Conservation (phyloP, 805 yeast species). For the Hanseniaspora lachancei region DNA sequence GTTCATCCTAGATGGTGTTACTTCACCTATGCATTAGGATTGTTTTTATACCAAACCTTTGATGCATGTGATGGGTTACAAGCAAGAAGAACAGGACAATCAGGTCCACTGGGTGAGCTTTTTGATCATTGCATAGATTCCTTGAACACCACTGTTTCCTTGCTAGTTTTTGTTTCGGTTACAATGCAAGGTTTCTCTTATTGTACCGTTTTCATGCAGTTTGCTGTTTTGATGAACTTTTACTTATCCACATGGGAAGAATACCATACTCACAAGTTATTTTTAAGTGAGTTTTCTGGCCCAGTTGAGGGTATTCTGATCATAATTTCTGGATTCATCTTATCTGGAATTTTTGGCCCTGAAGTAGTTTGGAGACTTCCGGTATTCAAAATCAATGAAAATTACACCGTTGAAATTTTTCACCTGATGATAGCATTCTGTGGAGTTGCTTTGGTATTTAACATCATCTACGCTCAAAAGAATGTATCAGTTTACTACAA, state of each 20-base stretch:
- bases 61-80: constrained; percentile 95
- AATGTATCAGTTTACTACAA: constrained; percentile 42
- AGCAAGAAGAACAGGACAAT: constrained; percentile 89
- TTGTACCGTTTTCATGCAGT: constrained; percentile 47
- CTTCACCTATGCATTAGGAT: constrained; percentile 61
- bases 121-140: constrained; percentile 81
- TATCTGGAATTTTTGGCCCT: constrained; percentile 62
- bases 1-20: constrained; percentile 66
- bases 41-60: constrained; percentile 85
- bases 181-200: constrained; percentile 62
- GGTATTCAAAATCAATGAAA: constrained; percentile 27
- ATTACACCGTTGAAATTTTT: constrained; percentile 29
- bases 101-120: constrained; percentile 86
- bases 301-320: constrained; percentile 88
- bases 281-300: constrained; percentile 68
- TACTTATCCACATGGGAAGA: constrained; percentile 93
- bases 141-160: constrained; percentile 66
- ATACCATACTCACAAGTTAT: constrained; percentile 74
- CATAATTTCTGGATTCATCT: constrained; percentile 39
- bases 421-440: constrained; percentile 47
- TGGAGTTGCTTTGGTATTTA: constrained; percentile 44
- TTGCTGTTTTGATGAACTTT: constrained; percentile 67
- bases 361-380: constrained; percentile 41
- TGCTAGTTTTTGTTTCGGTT: constrained; percentile 62
- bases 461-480: constrained; percentile 51